Percentiles rank a stretch among this genome's conserved stretches.
Evolutionary conservation across 345 rosid species (phyloP).

Genomic region (Salix caprea): DNA sequence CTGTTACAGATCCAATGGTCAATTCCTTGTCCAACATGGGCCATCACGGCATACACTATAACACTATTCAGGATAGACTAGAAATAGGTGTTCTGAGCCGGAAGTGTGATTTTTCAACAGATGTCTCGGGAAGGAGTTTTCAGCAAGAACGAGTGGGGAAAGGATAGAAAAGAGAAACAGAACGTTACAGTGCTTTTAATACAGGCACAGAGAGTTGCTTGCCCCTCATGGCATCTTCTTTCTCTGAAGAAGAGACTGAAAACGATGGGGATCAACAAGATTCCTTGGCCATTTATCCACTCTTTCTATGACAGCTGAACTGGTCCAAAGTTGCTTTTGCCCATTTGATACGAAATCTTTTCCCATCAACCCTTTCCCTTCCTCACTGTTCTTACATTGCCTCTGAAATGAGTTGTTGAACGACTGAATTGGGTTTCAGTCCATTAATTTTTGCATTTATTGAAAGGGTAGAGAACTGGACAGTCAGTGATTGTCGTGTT

Average conservation of each 20-base stretch:
- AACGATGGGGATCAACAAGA: slow-evolving; percentile 32
- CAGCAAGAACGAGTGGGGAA: too few relatives aligned
- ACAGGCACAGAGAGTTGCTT: slow-evolving; percentile 12
- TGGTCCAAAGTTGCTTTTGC: slow-evolving; percentile 28
- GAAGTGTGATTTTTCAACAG: background rate
- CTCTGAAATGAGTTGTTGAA: slow-evolving; percentile 1
- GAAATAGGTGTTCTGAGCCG: background rate
- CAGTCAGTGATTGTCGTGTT: background rate
- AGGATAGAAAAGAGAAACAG: background rate
- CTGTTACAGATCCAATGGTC: slow-evolving; percentile 15
- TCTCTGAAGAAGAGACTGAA: slow-evolving; percentile 16
- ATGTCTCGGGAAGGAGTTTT: too few relatives aligned
- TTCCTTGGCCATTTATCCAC: slow-evolving; percentile 51
- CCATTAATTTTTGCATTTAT: slow-evolving; percentile 15
- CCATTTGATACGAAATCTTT: slow-evolving; percentile 10
- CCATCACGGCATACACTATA: background rate
- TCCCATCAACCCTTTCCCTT: background rate
- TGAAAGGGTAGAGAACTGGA: background rate
- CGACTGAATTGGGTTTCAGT: slow-evolving; percentile 11
- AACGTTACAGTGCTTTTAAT: background rate
- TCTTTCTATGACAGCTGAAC: slow-evolving; percentile 35
- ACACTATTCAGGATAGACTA: background rate
- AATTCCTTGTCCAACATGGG: background rate
- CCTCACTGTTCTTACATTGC: slow-evolving; percentile 7
- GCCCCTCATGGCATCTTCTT: slow-evolving; percentile 41